Evolutionary conservation across 1,139 yeast genomes (phyloP).

Genomic region (Meyerozyma carpophila): DNA sequence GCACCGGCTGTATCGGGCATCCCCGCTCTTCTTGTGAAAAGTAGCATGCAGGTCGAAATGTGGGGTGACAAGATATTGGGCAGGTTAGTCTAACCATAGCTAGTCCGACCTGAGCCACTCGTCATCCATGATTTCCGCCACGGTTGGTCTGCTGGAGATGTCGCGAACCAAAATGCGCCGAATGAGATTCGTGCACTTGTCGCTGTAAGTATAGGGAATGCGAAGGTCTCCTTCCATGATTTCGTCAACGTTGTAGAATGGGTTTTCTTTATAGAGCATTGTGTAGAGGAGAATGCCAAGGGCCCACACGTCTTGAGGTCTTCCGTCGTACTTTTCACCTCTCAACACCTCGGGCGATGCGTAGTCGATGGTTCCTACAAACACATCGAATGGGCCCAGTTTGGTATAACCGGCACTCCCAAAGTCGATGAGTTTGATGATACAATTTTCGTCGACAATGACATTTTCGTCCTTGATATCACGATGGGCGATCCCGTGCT

Average conservation of each 20-base stretch:
- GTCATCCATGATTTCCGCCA: constrained; percentile 62
- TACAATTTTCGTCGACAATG: constrained; percentile 73
- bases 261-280: constrained; percentile 88
- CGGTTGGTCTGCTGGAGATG: constrained; percentile 60
- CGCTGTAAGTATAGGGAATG: constrained; percentile 58
- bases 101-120: constrained; percentile 47
- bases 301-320: constrained; percentile 97
- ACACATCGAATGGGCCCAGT: constrained; percentile 94
- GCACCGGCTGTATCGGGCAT: background rate
- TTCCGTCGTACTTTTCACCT: constrained; percentile 86
- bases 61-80: background rate
- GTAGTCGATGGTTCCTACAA: constrained; percentile 94
- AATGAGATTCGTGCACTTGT: constrained; percentile 55
- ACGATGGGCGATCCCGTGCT: constrained; percentile 84
- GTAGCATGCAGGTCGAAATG: background rate
- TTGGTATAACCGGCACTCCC: constrained; percentile 89
- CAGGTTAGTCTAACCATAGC: background rate
- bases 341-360: constrained; percentile 94
- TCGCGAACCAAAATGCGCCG: constrained; percentile 61
- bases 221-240: constrained; percentile 85
- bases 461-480: constrained; percentile 95
- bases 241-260: constrained; percentile 91
- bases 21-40: background rate
- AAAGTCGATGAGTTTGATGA: constrained; percentile 84
- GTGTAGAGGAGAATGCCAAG: constrained; percentile 87